Conservation (phyloP, 2,329 filamentous ascomycete genomes). For the Trichoderma harzianum region DNA sequence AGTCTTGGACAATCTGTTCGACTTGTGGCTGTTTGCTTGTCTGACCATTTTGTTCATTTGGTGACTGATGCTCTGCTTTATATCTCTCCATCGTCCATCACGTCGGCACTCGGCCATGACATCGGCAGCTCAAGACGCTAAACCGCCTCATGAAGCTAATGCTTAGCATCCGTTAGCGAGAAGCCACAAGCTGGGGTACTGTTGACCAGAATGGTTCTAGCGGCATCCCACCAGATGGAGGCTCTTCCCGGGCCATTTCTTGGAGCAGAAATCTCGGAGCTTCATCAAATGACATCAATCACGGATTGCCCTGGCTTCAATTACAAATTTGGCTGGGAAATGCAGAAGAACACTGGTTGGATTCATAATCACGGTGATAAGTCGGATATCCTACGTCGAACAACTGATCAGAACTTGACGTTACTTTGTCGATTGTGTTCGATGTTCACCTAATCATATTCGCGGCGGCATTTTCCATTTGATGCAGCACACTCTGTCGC, state of each 20-base stretch:
- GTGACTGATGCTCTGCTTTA: not conserved
- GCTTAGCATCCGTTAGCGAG: not conserved
- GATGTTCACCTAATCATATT: not conserved
- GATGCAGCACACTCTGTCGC: conserved; percentile 18
- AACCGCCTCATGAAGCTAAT: not conserved
- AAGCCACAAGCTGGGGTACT: not conserved
- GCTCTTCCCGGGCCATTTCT: not conserved
- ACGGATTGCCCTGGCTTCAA: not conserved
- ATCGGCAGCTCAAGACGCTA: not conserved
- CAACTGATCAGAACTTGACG: not conserved
- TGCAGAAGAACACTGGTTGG: not conserved
- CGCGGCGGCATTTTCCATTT: not conserved
- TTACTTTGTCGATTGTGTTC: not conserved
- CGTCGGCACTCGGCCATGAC: not conserved
- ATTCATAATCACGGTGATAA: not conserved
- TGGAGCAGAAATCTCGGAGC: not conserved
- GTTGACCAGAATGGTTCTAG: not conserved
- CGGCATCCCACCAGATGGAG: not conserved
- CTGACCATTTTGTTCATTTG: not conserved
- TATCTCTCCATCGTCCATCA: not conserved
- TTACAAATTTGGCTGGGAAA: not conserved
- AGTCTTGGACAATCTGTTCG: not conserved
- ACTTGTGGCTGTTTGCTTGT: not conserved
- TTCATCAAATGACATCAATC: not conserved
- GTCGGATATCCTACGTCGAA: not conserved